phyloP scores from a whole-genome alignment of 208 protist genomes.

The Kentomonas sorsogonicus region DNA sequence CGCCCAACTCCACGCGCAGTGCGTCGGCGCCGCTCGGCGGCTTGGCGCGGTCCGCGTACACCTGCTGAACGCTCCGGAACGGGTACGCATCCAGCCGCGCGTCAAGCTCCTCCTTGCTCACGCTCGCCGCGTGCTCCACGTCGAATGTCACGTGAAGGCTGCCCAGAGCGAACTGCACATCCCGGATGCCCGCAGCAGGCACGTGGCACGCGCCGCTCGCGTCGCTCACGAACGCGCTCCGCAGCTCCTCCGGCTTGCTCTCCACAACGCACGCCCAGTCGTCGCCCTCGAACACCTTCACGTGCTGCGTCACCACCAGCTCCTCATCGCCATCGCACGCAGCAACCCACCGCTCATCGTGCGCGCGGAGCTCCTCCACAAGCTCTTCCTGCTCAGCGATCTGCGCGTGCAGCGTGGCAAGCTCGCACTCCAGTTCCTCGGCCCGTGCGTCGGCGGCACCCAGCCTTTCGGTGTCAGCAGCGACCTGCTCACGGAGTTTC shows the following conservation, averaged over 20 bases:
- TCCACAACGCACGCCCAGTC: constrained; percentile 20
- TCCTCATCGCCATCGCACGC: not conserved
- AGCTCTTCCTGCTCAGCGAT: not conserved
- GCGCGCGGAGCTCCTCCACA: constrained; percentile 8
- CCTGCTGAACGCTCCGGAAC: constrained; percentile 17
- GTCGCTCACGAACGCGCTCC: constrained; percentile 17
- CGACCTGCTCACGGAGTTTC: too few species aligned
- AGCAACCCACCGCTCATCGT: constrained; percentile 22
- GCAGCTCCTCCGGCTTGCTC: constrained; percentile 18
- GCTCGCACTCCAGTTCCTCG: too few species aligned
- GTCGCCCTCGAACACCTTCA: constrained; percentile 23
- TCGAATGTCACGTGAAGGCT: constrained; percentile 18
- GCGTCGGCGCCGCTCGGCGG: constrained; percentile 17
- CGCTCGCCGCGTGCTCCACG: constrained; percentile 14
- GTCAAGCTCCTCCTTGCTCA: constrained; percentile 18
- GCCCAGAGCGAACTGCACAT: constrained; percentile 13
- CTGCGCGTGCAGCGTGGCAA: not conserved
- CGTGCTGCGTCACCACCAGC: constrained; percentile 6
- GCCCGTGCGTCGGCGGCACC: too few species aligned
- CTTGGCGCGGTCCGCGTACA: constrained; percentile 17
- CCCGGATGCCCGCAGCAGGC: constrained; percentile 3
- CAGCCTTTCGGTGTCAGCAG: too few species aligned
- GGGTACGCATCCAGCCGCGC: constrained; percentile 16
- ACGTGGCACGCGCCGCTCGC: constrained; percentile 20
- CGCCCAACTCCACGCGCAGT: constrained; percentile 10